These are phyloP conservation scores for Fremontodendron californicum DNA, from an alignment of 345 rosid genomes.

Conservation along the genomic window DNA sequence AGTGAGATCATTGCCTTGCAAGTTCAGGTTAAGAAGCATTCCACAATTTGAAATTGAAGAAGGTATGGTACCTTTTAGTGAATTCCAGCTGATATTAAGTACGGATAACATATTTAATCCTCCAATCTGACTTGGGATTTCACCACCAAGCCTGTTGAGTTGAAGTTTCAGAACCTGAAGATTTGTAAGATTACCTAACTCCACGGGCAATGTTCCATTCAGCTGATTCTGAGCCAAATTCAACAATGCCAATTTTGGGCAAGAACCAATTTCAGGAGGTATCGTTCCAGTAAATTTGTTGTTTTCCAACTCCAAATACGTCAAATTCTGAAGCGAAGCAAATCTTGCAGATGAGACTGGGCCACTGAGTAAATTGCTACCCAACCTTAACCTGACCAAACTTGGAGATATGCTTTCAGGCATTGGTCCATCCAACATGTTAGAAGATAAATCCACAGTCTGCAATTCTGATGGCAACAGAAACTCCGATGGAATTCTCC, in stretches of 20 bases:
- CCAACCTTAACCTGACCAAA: conserved; percentile 57
- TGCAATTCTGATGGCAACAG: conserved; percentile 29
- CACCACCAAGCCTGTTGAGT: conserved; percentile 46
- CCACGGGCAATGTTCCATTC: conserved; percentile 36
- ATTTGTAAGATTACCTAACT: conserved; percentile 33
- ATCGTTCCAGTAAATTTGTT: conserved; percentile 46
- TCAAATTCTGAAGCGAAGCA: conserved; percentile 28
- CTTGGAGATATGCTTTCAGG: conserved; percentile 37
- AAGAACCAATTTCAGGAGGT: conserved; percentile 41
- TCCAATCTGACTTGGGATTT: conserved; percentile 37
- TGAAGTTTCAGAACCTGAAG: conserved; percentile 61
- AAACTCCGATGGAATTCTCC: conserved; percentile 46
- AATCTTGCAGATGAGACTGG: conserved; percentile 29
- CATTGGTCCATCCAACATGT: conserved; percentile 36
- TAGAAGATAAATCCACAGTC: conserved; percentile 54
- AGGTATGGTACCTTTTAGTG: conserved; percentile 55
- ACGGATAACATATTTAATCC: conserved; percentile 23
- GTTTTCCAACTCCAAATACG: conserved; percentile 65
- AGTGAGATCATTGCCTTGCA: conserved; percentile 50
- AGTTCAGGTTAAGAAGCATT: conserved; percentile 34
- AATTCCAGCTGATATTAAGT: conserved; percentile 54
- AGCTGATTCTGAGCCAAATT: conserved; percentile 55
- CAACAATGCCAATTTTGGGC: conserved; percentile 42
- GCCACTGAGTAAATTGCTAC: conserved; percentile 36
- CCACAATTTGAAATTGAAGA: conserved; percentile 40